Percentiles rank a stretch among this genome's conserved stretches.
Evolutionary conservation across 1,284 basidiomycete genomes (phyloP).

Genomic region (Cystobasidiaceae sp.): DNA sequence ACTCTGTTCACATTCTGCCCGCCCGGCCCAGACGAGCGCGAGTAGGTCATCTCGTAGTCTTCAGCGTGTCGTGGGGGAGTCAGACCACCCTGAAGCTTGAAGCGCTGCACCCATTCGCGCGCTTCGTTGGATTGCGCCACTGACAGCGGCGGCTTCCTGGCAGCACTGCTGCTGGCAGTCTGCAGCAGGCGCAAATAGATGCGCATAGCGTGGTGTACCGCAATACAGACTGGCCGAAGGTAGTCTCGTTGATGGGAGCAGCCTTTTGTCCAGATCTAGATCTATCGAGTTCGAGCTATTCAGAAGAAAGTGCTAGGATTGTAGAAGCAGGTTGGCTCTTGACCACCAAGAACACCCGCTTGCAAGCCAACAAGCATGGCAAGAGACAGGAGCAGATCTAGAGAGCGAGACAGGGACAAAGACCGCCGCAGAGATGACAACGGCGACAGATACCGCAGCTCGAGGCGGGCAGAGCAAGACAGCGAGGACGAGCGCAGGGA

Average conservation of each 20-base stretch:
- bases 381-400: constrained; percentile 16
- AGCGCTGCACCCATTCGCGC: constrained; percentile 9
- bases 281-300: too few relatives aligned
- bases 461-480: not conserved
- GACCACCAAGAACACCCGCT: too few relatives aligned
- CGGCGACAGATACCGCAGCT: not conserved
- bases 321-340: too few relatives aligned
- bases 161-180: too few relatives aligned
- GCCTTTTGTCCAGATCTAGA: too few relatives aligned
- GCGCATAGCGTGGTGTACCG: not conserved
- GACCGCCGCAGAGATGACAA: constrained; percentile 3
- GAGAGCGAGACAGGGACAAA: too few relatives aligned
- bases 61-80: constrained; percentile 25
- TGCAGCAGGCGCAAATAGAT: not conserved
- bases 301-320: too few relatives aligned
- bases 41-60: constrained; percentile 33
- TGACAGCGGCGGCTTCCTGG: constrained; percentile 6
- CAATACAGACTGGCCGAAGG: not conserved
- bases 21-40: constrained; percentile 39
- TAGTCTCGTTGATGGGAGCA: too few relatives aligned
- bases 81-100: constrained; percentile 11
- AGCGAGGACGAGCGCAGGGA: constrained; percentile 33
- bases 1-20: constrained; percentile 43
- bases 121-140: constrained; percentile 8
- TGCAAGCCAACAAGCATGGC: too few relatives aligned